Conservation (phyloP, 495 filamentous ascomycete genomes). For the Tuber umbilicatum region DNA sequence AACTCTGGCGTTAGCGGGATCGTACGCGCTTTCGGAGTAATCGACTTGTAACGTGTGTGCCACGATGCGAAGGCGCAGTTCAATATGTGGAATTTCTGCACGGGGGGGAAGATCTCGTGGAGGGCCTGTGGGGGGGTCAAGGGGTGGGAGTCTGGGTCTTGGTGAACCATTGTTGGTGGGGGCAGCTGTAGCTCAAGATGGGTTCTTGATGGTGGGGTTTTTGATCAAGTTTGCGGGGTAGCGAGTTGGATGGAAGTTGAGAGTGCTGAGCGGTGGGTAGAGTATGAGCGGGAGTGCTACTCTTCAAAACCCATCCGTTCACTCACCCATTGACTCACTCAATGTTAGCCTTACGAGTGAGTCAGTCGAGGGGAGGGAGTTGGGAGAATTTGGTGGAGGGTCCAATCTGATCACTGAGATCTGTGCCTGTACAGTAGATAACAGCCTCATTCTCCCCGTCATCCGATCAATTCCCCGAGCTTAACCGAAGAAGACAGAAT, state of each 20-base stretch:
- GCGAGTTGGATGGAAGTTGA: not conserved
- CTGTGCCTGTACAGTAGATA: not conserved
- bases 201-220: not conserved
- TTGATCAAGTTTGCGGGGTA: not conserved
- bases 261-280: not conserved
- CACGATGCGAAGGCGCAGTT: slow-evolving; percentile 91
- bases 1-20: slow-evolving; percentile 71
- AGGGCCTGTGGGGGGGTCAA: slow-evolving; percentile 49
- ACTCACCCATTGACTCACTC: not conserved
- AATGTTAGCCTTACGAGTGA: not conserved
- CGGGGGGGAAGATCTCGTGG: slow-evolving; percentile 59
- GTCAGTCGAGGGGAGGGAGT: not conserved
- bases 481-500: not conserved
- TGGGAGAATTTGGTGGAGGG: too few species aligned
- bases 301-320: not conserved
- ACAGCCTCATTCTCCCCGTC: too few species aligned
- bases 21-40: slow-evolving; percentile 75
- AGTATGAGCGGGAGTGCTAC: not conserved
- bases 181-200: not conserved
- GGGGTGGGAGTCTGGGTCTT: slow-evolving; percentile 11
- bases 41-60: slow-evolving; percentile 69
- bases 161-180: slow-evolving; percentile 11
- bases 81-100: slow-evolving; percentile 77
- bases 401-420: not conserved
- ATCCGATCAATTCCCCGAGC: not conserved